Evolutionary conservation across 345 rosid species (phyloP).

Genomic region (Heritiera littoralis): DNA sequence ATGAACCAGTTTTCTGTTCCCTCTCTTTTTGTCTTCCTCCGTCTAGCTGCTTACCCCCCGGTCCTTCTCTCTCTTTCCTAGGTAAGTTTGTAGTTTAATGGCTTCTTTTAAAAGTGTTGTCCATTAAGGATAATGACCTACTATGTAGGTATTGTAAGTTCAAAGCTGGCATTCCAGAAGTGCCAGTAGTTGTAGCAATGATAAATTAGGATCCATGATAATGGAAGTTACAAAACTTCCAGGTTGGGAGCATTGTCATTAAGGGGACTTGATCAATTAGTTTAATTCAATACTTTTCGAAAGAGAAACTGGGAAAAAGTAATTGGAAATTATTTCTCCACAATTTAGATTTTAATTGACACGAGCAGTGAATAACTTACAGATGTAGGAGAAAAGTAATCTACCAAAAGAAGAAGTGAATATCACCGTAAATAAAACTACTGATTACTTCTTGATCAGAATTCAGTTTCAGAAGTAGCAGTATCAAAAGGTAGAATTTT

Average conservation of each 20-base stretch:
- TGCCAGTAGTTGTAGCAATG: neutral
- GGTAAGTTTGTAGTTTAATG: neutral
- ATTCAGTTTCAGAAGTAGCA: neutral
- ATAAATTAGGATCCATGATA: neutral
- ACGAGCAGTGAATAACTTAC: neutral
- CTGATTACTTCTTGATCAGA: neutral
- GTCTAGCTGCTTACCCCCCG: neutral
- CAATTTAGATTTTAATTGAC: neutral
- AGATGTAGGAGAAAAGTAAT: neutral
- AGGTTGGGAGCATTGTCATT: neutral
- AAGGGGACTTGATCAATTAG: neutral
- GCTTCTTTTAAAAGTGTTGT: neutral
- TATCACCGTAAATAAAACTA: neutral
- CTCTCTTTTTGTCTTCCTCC: constrained; percentile 3
- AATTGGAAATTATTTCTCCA: neutral
- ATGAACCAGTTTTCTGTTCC: neutral
- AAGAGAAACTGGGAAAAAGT: neutral
- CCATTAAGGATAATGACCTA: neutral
- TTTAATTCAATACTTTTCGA: neutral
- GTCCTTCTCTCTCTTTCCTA: constrained; percentile 6
- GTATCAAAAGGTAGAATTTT: neutral
- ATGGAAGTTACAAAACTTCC: neutral
- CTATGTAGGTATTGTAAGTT: neutral
- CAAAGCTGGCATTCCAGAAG: neutral
- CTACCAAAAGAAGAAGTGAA: neutral